phyloP scores from a whole-genome alignment of 2,329 filamentous ascomycete species.

The Ophiostoma novo-ulmi region DNA sequence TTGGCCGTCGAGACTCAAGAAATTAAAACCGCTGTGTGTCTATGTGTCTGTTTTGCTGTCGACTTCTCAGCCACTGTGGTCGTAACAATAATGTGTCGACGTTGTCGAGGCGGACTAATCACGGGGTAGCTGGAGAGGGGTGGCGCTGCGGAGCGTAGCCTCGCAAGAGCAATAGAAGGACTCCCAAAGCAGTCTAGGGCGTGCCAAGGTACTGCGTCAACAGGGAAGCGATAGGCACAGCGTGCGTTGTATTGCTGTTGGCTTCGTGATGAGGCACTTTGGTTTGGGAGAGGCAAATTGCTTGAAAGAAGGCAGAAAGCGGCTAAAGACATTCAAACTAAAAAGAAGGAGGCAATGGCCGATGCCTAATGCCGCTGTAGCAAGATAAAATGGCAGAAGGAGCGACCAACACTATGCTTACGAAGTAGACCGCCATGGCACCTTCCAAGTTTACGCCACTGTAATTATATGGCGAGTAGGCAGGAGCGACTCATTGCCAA shows the following conservation, averaged over 20 bases:
- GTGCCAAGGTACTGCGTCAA: not conserved
- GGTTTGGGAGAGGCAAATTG: not conserved
- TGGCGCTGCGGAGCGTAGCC: conserved; percentile 9
- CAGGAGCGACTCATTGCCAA: not conserved
- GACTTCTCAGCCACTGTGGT: not conserved
- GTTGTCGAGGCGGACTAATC: conserved; percentile 14
- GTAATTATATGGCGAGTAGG: not conserved
- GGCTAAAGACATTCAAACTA: not conserved
- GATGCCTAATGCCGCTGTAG: not conserved
- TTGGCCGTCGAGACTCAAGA: not conserved
- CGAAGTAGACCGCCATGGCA: not conserved
- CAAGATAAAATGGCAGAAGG: not conserved
- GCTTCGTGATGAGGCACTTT: not conserved
- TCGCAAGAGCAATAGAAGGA: not conserved
- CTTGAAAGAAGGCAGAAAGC: not conserved
- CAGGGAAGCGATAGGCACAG: not conserved
- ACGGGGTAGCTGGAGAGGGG: conserved; percentile 12
- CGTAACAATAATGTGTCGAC: not conserved
- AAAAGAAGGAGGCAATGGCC: not conserved
- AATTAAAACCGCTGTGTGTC: not conserved
- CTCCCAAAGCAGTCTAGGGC: conserved; percentile 10
- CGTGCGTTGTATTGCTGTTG: not conserved
- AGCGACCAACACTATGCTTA: not conserved
- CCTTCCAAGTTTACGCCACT: not conserved
- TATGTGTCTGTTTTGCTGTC: not conserved